Evolutionary conservation across 2,329 filamentous ascomycete species (phyloP), one percentile per base, ranked within the genome.

Genomic region (Fusarium sp.): DNA sequence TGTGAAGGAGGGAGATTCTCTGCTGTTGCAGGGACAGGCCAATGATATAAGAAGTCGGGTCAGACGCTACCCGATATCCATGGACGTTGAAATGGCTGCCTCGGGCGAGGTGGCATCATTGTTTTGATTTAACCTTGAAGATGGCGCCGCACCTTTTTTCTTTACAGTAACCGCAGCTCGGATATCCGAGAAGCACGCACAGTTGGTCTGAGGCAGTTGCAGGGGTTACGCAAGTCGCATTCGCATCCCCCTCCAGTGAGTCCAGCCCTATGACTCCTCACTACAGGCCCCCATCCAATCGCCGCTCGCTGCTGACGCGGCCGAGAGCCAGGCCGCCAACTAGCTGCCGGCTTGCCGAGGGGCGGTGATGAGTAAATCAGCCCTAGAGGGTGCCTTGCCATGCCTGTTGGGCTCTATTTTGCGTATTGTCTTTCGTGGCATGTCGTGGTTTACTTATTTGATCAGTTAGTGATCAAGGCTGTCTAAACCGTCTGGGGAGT

Each of bases 251-350:
- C 38, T 45, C 50, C 63, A 40, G 37, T n/a, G 37, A 40, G 37
- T 40, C 37, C 37, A 76, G 74, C 74, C 73, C 74, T 76, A 76
- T 76, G 74, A 76, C 73, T 76, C 73, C 66, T 43, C 69, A 35
- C 25, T 59, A 45, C 22, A 66, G 22, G 57, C 35, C 60, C 38
- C 22, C 17, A 50, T 60, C 73, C 71, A 74, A 76, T 76, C 43
- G 70, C 38, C 52, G 33, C 52, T 22, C 47, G 60, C 35, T 74
- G 74, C 74, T 76, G 71, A 74, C 74, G 74, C 74, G 74, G 74
- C 74, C 69, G 47, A n/a, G 56, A 74, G 56, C 32, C 65, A 74
- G 69, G 72, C 45, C 60, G 52, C 66, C 62, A 30, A 57, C 72
- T 67, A 69, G 57, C n/a, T 66, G 30, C 45, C 38, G 47, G 22